phyloP scores from a whole-genome alignment of 148 eudicot genomes.

The Rhododendron vialii region DNA sequence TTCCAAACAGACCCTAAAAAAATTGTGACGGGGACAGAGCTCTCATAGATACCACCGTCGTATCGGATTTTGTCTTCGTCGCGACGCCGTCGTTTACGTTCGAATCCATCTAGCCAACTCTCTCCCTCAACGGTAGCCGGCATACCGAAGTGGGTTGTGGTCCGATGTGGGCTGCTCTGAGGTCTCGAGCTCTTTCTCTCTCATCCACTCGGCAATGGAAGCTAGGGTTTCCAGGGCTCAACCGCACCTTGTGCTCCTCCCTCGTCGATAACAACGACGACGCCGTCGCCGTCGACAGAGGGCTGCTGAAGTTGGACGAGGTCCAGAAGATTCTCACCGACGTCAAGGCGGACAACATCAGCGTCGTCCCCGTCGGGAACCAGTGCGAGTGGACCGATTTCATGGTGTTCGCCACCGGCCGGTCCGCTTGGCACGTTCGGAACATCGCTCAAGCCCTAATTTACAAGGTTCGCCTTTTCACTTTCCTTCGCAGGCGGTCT shows the following conservation, averaged over 20 bases:
- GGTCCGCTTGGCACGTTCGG: conserved; percentile 88
- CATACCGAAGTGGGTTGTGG: not conserved
- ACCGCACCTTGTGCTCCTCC: conserved; percentile 15
- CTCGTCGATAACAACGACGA: conserved; percentile 12
- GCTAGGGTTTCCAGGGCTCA: conserved; percentile 9
- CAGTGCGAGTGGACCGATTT: conserved; percentile 64
- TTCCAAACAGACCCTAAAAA: too few species aligned
- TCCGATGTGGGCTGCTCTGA: conserved; percentile 34
- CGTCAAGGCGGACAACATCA: conserved; percentile 70
- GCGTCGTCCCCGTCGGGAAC: conserved; percentile 49
- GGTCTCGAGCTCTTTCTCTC: conserved; percentile 23
- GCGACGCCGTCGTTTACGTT: too few species aligned
- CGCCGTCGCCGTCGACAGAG: conserved; percentile 6
- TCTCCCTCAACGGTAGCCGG: not conserved
- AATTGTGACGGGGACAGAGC: too few species aligned
- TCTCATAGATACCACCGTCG: too few species aligned
- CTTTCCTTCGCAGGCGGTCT: not conserved
- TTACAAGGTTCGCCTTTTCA: conserved; percentile 47
- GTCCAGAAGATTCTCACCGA: conserved; percentile 65
- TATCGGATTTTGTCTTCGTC: too few species aligned
- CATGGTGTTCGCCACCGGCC: conserved; percentile 89
- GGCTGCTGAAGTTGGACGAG: conserved; percentile 62
- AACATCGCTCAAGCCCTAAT: conserved; percentile 82
- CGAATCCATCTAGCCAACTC: not conserved
- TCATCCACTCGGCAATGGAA: conserved; percentile 13